phyloP scores from a whole-genome alignment of 768 basidiomycete genomes.

The Naganishia friedmannii region DNA sequence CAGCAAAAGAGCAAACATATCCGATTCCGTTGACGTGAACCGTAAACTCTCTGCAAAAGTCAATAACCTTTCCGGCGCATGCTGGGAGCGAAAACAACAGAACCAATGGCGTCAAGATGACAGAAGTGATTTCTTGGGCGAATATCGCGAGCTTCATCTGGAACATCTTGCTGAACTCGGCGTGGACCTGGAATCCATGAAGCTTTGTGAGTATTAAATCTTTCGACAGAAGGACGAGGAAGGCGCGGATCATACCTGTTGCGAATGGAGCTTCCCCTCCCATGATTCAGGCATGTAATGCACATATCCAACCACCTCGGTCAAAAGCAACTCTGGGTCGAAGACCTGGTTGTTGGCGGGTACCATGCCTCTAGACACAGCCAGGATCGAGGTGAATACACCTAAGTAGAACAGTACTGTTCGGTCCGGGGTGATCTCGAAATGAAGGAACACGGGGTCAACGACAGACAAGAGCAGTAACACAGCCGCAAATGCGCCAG shows the following conservation, averaged over 20 bases:
- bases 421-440: constrained; percentile 89
- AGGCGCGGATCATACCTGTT: constrained; percentile 59
- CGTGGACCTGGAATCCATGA: constrained; percentile 64
- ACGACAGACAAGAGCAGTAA: constrained; percentile 85
- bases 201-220: no score
- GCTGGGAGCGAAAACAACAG: constrained; percentile 86
- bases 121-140: constrained; percentile 80
- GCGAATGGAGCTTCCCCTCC: constrained; percentile 83
- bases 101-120: constrained; percentile 88
- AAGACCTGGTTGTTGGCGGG: constrained; percentile 90
- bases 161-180: constrained; percentile 87
- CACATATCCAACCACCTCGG: constrained; percentile 85
- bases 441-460: constrained; percentile 86
- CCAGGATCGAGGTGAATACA: constrained; percentile 81
- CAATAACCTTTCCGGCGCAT: constrained; percentile 85
- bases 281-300: constrained; percentile 95
- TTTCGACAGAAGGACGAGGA: background rate
- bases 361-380: constrained; percentile 88
- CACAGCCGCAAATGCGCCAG: constrained; percentile 94
- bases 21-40: constrained; percentile 95
- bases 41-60: constrained; percentile 97
- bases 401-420: constrained; percentile 91
- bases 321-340: constrained; percentile 89
- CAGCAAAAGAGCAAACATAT: constrained; percentile 96
- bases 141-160: constrained; percentile 88